Conservation (phyloP, 1,284 basidiomycete genomes). For the Cerrena zonata region DNA sequence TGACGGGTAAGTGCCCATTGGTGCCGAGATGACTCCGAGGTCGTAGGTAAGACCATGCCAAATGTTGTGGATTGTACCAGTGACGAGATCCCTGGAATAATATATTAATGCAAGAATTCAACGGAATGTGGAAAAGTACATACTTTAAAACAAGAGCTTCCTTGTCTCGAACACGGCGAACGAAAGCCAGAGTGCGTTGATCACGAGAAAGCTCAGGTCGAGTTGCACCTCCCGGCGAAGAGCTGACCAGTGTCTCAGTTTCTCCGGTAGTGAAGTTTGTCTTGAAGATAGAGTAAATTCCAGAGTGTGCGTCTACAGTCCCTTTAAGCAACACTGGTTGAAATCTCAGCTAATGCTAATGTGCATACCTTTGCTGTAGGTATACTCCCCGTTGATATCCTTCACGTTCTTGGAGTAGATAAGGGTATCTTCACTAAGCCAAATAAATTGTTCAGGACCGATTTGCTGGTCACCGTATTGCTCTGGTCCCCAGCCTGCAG, state of each 20-base stretch:
- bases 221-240: slow-evolving; percentile 62
- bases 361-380: slow-evolving; percentile 58
- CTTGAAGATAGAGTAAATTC: slow-evolving; percentile 65
- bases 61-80: slow-evolving; percentile 57
- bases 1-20: slow-evolving; percentile 72
- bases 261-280: slow-evolving; percentile 52
- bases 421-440: slow-evolving; percentile 49
- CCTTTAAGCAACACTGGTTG: background rate
- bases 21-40: slow-evolving; percentile 53
- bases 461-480: slow-evolving; percentile 64
- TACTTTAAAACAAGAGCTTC: slow-evolving; percentile 66
- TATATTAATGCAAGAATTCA: background rate
- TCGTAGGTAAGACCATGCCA: slow-evolving; percentile 70
- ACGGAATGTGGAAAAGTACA: slow-evolving; percentile 16
- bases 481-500: slow-evolving; percentile 51
- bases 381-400: slow-evolving; percentile 46
- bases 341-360: background rate
- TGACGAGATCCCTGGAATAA: slow-evolving; percentile 51
- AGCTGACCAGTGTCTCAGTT: slow-evolving; percentile 47
- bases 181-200: slow-evolving; percentile 63
- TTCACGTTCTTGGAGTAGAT: slow-evolving; percentile 61
- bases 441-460: slow-evolving; percentile 65
- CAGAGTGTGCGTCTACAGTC: slow-evolving; percentile 55
- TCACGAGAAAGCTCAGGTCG: slow-evolving; percentile 70
- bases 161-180: slow-evolving; percentile 66